phyloP scores from a whole-genome alignment of 371 early-diverging fungal species.

The Dichotomocladium elegans region DNA sequence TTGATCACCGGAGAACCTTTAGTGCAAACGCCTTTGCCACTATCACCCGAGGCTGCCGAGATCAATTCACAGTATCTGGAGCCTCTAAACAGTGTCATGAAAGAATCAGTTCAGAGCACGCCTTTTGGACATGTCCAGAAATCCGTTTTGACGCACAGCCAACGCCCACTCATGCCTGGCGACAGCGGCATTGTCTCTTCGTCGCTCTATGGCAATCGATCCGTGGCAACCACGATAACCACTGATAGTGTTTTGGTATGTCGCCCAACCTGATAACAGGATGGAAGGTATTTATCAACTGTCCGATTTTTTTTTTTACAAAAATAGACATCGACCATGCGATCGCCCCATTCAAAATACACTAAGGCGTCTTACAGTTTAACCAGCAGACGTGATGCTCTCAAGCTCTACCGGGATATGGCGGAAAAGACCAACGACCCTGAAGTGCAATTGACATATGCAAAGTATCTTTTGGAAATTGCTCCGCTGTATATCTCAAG shows the following conservation, averaged over 20 bases:
- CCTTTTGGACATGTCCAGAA: not conserved
- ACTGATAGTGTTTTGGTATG: slow-evolving; percentile 9
- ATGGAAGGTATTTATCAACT: not conserved
- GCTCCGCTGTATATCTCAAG: slow-evolving; percentile 11
- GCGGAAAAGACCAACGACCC: slow-evolving; percentile 74
- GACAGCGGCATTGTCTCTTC: slow-evolving; percentile 2
- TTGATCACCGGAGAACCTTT: no score
- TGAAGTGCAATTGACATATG: slow-evolving; percentile 75
- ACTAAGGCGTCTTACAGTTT: slow-evolving; percentile 49
- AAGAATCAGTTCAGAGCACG: not conserved
- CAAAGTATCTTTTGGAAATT: slow-evolving; percentile 66
- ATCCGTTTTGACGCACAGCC: not conserved
- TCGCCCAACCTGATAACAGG: no score
- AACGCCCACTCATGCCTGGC: not conserved
- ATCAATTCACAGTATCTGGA: no score
- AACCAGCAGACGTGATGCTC: slow-evolving; percentile 43
- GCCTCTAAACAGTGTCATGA: not conserved
- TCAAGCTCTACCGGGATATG: slow-evolving; percentile 62
- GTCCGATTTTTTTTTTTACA: not conserved
- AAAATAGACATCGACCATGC: slow-evolving; percentile 8
- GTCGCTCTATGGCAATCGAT: slow-evolving; percentile 2
- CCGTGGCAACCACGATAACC: not conserved
- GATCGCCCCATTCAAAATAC: slow-evolving; percentile 14
- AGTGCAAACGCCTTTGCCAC: no score
- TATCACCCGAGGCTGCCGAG: no score